Evolutionary conservation across 2,329 filamentous ascomycete genomes (phyloP).

Genomic region (Colletotrichum incanum): DNA sequence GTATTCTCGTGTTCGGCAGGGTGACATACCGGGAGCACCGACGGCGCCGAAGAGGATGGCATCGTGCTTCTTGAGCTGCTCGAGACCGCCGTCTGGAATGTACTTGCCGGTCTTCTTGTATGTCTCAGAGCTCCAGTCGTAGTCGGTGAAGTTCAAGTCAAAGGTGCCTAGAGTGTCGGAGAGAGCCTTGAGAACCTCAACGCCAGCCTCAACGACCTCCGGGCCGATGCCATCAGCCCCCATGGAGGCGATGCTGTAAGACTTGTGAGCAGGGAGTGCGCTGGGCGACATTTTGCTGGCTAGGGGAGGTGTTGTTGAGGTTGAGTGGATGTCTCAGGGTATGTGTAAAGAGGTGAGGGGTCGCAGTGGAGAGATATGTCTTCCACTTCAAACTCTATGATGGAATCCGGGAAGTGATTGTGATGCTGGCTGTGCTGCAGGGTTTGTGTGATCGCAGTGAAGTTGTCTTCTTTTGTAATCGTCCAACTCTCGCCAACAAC

Average conservation of each 20-base stretch:
- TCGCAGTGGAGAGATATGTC: background rate
- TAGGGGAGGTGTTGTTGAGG: background rate
- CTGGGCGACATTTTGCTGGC: slow-evolving; percentile 38
- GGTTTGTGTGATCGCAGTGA: slow-evolving; percentile 9
- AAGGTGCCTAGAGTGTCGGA: slow-evolving; percentile 69
- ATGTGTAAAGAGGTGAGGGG: background rate
- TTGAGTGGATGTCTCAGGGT: background rate
- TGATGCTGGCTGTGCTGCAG: background rate
- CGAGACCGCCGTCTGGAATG: slow-evolving; percentile 72
- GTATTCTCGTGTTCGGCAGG: too few relatives aligned
- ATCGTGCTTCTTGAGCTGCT: slow-evolving; percentile 48
- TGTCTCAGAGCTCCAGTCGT: slow-evolving; percentile 77
- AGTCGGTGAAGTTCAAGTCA: slow-evolving; percentile 73
- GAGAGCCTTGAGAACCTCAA: slow-evolving; percentile 72
- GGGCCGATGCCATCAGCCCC: slow-evolving; percentile 76
- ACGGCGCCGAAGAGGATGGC: slow-evolving; percentile 53
- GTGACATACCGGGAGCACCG: slow-evolving; percentile 45
- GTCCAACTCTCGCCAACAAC: slow-evolving; percentile 23
- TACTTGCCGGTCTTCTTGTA: slow-evolving; percentile 78
- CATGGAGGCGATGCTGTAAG: slow-evolving; percentile 72
- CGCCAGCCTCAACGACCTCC: slow-evolving; percentile 74
- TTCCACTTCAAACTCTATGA: background rate
- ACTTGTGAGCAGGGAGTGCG: slow-evolving; percentile 46
- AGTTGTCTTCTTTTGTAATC: slow-evolving; percentile 36
- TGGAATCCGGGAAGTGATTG: background rate